These are phyloP conservation scores for Domatiomyces catenatus DNA, from an alignment of 2,329 filamentous ascomycete species.

Conservation along the genomic window DNA sequence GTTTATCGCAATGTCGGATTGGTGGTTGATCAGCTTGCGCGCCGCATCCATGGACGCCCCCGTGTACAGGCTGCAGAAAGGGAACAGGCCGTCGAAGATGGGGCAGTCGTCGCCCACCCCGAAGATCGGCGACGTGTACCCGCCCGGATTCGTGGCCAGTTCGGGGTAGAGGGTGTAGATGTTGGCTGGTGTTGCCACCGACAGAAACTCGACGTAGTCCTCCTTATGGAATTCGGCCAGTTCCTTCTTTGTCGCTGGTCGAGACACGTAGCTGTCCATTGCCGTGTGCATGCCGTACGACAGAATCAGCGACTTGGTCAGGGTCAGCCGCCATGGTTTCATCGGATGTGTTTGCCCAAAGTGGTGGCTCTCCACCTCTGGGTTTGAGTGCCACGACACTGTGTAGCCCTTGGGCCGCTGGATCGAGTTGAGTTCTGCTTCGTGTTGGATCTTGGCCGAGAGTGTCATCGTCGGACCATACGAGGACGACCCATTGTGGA, in stretches of 20 bases:
- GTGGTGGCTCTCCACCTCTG: conserved; percentile 87
- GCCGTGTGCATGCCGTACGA: conserved; percentile 91
- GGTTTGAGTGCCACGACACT: conserved; percentile 92
- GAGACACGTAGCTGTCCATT: conserved; percentile 85
- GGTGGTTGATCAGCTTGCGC: conserved; percentile 66
- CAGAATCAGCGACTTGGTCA: conserved; percentile 88
- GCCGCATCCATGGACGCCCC: conserved; percentile 85
- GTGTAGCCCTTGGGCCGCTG: conserved; percentile 69
- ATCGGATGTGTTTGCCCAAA: conserved; percentile 95
- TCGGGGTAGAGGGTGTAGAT: conserved; percentile 39
- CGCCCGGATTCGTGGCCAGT: conserved; percentile 11
- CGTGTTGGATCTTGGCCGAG: conserved; percentile 37
- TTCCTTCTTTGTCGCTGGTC: conserved; percentile 74
- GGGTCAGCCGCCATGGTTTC: conserved; percentile 94
- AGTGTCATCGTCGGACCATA: conserved; percentile 30
- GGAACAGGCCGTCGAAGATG: conserved; percentile 86
- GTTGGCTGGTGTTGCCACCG: conserved; percentile 54
- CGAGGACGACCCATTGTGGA: neutral
- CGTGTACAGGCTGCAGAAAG: conserved; percentile 87
- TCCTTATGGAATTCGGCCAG: conserved; percentile 70
- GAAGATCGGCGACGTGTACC: conserved; percentile 42
- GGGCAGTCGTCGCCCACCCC: conserved; percentile 92
- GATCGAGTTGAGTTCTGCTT: conserved; percentile 51
- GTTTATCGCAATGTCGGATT: conserved; percentile 91
- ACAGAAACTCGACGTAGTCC: conserved; percentile 84